Base-by-base conservation (phyloP, 2,329 filamentous ascomycete genomes). In the Aspergillus niger region DNA sequence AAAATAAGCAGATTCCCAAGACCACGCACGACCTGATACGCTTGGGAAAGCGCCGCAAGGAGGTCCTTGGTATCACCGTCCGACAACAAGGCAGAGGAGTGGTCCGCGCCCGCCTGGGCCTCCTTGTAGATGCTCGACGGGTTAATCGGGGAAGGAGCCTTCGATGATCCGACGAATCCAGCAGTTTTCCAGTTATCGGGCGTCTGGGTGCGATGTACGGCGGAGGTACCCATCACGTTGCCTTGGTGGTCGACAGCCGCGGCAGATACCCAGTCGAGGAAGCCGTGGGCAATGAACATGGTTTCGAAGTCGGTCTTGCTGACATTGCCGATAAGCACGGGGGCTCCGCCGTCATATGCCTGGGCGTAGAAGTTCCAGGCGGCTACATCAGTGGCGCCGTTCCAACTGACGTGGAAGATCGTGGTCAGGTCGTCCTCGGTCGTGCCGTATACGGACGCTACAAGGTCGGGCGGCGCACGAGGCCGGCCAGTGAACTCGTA, bases 381-480 rank as follows among this genome's bases (percentile, higher is more conserved):
- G 2, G 59, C 65, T 5, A 79, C 67, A 24, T 78, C 75, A 0
- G 76, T 79, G 8, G 76, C 76, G 1, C 76, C 77, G 44, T 78
- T 73, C 71, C 71, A 73, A 60, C 71, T 73, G 38, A 77, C 70
- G 63, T 76, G 69, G 54, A 73, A 59, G 3, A 70, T 69, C 0
- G 72, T 76, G 5, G 68, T 66, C 39, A 71, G 57, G 10, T 71
- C 68, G 0, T 67, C 61, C 15, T 62, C 61, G 10, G 65, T 58
- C 3, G 70, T 70, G 4, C 74, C 74, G 22, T 65, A 69, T 1
- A 70, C 71, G 2, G 69, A 69, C 5, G 73, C 65, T 17, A 72
- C 70, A 6, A 75, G 15, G 2, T 66, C 69, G 0, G 76, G 75
- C 2, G 73, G 69, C 6, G 67, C 59, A 17, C 54, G 50, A 3